phyloP scores from a whole-genome alignment of 1,284 basidiomycete genomes.

The Moniliella sp. region DNA sequence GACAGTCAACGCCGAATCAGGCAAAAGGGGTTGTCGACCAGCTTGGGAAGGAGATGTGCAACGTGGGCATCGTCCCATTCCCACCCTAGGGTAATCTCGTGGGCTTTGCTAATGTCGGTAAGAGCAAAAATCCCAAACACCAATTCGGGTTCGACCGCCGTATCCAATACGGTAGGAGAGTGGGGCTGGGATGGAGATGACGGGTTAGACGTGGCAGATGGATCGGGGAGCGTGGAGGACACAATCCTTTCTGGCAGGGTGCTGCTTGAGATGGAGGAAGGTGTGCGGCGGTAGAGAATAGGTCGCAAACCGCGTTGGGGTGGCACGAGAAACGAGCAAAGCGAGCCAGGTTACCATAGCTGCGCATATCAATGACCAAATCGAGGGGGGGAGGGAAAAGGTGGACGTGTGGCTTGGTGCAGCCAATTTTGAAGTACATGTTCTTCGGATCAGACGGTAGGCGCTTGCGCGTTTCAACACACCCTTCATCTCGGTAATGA shows the following conservation, averaged over 20 bases:
- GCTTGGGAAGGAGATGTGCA: slow-evolving; percentile 57
- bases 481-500: slow-evolving; percentile 33
- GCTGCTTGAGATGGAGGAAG: too few species aligned
- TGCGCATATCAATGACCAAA: slow-evolving; percentile 57
- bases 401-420: slow-evolving; percentile 50
- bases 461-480: slow-evolving; percentile 28
- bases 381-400: slow-evolving; percentile 58
- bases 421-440: slow-evolving; percentile 40
- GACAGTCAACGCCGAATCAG: too few species aligned
- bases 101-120: slow-evolving; percentile 51
- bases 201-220: too few species aligned
- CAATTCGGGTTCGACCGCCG: slow-evolving; percentile 40
- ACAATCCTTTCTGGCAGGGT: too few species aligned
- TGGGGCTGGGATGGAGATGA: too few species aligned
- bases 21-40: slow-evolving; percentile 43
- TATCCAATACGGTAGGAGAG: too few species aligned
- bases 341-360: slow-evolving; percentile 53
- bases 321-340: slow-evolving; percentile 66
- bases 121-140: slow-evolving; percentile 65
- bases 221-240: too few species aligned
- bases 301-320: slow-evolving; percentile 72
- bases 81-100: slow-evolving; percentile 79
- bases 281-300: slow-evolving; percentile 46
- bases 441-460: slow-evolving; percentile 39
- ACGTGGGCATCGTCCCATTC: slow-evolving; percentile 86